These are phyloP conservation scores for Pythium oligandrum DNA, from an alignment of 352 stramenopile genomes.

Conservation along the genomic window DNA sequence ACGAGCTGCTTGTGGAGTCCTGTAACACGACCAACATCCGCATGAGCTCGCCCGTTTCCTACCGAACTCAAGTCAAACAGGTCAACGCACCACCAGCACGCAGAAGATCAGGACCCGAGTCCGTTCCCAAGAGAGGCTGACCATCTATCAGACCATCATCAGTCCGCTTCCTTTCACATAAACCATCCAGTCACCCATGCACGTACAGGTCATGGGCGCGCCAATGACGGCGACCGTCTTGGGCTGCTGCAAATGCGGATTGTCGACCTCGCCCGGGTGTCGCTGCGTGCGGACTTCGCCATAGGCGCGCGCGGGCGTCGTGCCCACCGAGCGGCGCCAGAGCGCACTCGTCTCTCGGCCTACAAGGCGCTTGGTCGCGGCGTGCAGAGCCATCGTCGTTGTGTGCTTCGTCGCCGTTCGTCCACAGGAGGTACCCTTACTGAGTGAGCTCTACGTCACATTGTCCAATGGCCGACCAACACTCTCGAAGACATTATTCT, in stretches of 20 bases:
- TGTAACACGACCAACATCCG: conserved; percentile 1
- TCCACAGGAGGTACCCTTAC: too few relatives aligned
- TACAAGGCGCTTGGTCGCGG: background rate
- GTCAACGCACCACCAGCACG: conserved; percentile 44
- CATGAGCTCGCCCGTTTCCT: too few relatives aligned
- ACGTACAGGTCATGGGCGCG: conserved; percentile 83
- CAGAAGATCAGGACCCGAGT: conserved; percentile 68
- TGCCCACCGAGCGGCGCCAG: conserved; percentile 42
- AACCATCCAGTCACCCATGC: conserved; percentile 2
- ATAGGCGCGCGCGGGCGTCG: conserved; percentile 40
- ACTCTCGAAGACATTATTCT: too few relatives aligned
- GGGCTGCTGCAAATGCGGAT: conserved; percentile 45
- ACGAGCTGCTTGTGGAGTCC: conserved; percentile 76
- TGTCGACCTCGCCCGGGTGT: conserved; percentile 49
- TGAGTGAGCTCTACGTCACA: too few relatives aligned
- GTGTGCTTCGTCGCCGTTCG: background rate
- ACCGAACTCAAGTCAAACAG: too few relatives aligned
- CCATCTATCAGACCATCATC: conserved; percentile 38
- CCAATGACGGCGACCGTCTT: conserved; percentile 79
- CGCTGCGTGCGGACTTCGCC: conserved; percentile 60
- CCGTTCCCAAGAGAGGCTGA: conserved; percentile 75
- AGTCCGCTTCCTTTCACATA: background rate
- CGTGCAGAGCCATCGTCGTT: conserved; percentile 2
- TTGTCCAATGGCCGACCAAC: too few relatives aligned
- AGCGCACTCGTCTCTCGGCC: background rate